Evolutionary conservation across 106 monocot genomes (phyloP).

Genomic region (Dioscorea zingiberensis): DNA sequence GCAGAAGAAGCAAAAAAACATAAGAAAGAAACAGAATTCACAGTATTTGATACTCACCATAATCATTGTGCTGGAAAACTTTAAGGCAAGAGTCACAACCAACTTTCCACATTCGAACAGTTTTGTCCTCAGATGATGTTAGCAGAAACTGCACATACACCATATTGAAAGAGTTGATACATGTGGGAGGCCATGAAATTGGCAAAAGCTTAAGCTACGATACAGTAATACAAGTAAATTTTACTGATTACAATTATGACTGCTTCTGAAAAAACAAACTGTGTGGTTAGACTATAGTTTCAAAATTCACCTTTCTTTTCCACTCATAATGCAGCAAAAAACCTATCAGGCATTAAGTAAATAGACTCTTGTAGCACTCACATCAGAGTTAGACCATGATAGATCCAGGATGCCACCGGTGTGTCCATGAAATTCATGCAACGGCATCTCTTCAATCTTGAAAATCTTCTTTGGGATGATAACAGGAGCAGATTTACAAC

Average conservation of each 20-base stretch:
- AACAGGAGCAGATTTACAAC: conserved; percentile 57
- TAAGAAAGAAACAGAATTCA: too few relatives aligned
- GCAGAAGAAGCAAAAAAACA: too few relatives aligned
- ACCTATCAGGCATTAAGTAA: too few relatives aligned
- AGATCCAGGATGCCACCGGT: conserved; percentile 68
- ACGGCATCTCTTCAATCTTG: conserved; percentile 50
- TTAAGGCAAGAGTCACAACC: conserved; percentile 56
- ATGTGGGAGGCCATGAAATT: too few relatives aligned
- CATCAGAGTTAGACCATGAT: conserved; percentile 80
- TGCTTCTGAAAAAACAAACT: too few relatives aligned
- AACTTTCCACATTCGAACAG: conserved; percentile 76
- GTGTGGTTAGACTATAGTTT: too few relatives aligned
- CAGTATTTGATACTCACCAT: conserved; percentile 33
- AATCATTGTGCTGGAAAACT: conserved; percentile 76
- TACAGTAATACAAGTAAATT: too few relatives aligned
- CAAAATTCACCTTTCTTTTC: too few relatives aligned
- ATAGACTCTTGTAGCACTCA: conserved; percentile 2
- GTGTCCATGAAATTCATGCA: conserved; percentile 81
- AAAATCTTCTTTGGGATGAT: conserved; percentile 57
- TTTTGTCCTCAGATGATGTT: conserved; percentile 81
- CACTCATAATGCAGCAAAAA: too few relatives aligned
- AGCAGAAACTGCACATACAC: conserved; percentile 49
- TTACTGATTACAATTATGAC: too few relatives aligned
- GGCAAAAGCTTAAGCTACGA: too few relatives aligned
- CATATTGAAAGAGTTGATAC: too few relatives aligned